Percentiles rank a stretch among this genome's conserved stretches.
Conservation (phyloP, 768 basidiomycete species). For the Serendipita sp. region DNA sequence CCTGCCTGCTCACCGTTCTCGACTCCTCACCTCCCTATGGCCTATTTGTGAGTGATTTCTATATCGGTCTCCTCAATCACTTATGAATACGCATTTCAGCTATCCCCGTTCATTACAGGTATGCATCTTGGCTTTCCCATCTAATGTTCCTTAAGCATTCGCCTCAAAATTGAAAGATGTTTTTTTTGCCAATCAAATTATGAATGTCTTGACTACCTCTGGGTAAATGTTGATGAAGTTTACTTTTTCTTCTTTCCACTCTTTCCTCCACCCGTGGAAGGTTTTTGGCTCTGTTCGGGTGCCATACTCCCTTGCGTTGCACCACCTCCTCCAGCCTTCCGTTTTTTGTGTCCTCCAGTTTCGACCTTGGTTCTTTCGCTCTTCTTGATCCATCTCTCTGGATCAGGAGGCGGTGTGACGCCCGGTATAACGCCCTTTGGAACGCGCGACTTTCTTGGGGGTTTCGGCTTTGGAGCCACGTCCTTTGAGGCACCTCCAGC, state of each 20-base stretch:
- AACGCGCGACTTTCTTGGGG: constrained; percentile 40
- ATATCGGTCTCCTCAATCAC: neutral
- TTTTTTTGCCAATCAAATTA: neutral
- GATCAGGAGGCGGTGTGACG: constrained; percentile 68
- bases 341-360: constrained; percentile 28
- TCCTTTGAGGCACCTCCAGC: constrained; percentile 17
- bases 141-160: neutral
- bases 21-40: neutral
- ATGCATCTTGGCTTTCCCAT: neutral
- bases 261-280: constrained; percentile 30
- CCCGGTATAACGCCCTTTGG: constrained; percentile 64
- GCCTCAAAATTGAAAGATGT: neutral
- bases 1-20: neutral
- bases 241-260: constrained; percentile 51
- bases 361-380: constrained; percentile 49
- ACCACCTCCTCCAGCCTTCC: constrained; percentile 26
- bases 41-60: neutral
- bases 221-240: neutral
- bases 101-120: neutral
- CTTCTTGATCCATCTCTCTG: constrained; percentile 81
- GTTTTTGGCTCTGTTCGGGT: constrained; percentile 21
- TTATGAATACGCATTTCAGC: neutral
- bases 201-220: neutral
- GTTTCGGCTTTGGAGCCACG: constrained; percentile 21
- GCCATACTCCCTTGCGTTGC: constrained; percentile 54